Evolutionary conservation across 306 rosid species (phyloP).

Genomic region (Inga oerstediana): DNA sequence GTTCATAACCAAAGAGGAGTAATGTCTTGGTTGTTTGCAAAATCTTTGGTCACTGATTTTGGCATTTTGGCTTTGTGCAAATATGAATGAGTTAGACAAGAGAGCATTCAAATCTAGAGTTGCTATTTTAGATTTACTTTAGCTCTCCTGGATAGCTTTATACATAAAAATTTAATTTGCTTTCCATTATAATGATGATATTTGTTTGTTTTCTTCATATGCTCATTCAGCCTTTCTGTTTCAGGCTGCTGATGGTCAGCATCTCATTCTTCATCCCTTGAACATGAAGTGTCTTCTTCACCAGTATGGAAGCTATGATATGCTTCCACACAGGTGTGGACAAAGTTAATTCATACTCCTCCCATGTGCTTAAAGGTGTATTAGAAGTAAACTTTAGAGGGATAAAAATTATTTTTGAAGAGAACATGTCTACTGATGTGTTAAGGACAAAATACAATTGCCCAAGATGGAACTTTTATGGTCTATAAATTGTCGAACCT

Average conservation of each 20-base stretch:
- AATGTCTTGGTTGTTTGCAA: constrained; percentile 13
- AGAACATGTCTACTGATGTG: constrained; percentile 5
- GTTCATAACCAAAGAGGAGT: not conserved
- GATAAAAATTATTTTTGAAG: not conserved
- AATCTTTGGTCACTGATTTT: constrained; percentile 8
- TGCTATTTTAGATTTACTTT: constrained; percentile 25
- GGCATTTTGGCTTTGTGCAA: not conserved
- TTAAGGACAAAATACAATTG: constrained; percentile 15
- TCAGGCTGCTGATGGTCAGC: constrained; percentile 98
- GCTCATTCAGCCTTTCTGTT: constrained; percentile 50
- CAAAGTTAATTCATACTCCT: constrained; percentile 19
- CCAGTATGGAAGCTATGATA: constrained; percentile 75
- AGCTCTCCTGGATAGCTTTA: constrained; percentile 17
- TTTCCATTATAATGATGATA: constrained; percentile 10
- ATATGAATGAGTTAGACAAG: not conserved
- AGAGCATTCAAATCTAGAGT: constrained; percentile 3
- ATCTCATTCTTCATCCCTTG: constrained; percentile 91
- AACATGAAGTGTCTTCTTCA: constrained; percentile 88
- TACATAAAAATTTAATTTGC: not conserved
- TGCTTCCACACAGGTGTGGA: constrained; percentile 82
- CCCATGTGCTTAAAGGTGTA: constrained; percentile 11
- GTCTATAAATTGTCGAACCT: not conserved
- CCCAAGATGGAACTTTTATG: not conserved
- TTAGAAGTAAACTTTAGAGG: not conserved
- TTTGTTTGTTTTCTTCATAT: constrained; percentile 29